These are phyloP conservation scores for Picea sitchensis DNA, from an alignment of 75 land plant genomes.

Conservation along the genomic window DNA sequence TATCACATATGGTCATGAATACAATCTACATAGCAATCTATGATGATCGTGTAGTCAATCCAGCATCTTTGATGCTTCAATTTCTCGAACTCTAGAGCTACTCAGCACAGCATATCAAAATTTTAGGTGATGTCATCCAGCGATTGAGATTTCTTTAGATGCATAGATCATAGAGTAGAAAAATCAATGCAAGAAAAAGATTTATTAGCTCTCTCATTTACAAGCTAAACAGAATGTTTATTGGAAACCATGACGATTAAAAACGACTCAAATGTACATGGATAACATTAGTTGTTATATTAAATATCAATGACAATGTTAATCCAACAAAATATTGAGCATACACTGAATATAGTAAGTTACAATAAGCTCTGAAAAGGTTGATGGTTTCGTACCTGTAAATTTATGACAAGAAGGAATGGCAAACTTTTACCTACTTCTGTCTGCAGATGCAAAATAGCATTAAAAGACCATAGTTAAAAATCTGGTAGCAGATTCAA, in stretches of 20 bases:
- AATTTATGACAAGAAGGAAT: conserved; percentile 80
- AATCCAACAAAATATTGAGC: conserved; percentile 4
- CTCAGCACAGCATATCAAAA: too few relatives aligned
- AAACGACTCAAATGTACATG: neutral
- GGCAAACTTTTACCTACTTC: conserved; percentile 73
- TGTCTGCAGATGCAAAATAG: conserved; percentile 41
- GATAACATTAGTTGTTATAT: neutral
- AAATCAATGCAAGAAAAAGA: neutral
- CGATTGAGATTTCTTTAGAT: too few relatives aligned
- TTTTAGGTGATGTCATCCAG: too few relatives aligned
- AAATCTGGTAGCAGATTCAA: neutral
- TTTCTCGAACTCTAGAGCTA: too few relatives aligned
- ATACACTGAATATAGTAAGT: neutral
- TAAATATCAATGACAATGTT: neutral
- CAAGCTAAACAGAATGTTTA: neutral
- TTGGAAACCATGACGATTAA: neutral
- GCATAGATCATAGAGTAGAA: too few relatives aligned
- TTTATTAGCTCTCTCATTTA: neutral
- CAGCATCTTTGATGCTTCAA: too few relatives aligned
- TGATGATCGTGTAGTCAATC: too few relatives aligned
- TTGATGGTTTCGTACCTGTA: conserved; percentile 56
- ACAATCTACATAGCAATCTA: too few relatives aligned
- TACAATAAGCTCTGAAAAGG: neutral
- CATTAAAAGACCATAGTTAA: conserved; percentile 5
- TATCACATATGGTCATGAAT: too few relatives aligned